Evolutionary conservation across 1,139 yeast species (phyloP), one percentile per base, ranked within the genome.

Genomic region (Tardiomyces depauwii): DNA sequence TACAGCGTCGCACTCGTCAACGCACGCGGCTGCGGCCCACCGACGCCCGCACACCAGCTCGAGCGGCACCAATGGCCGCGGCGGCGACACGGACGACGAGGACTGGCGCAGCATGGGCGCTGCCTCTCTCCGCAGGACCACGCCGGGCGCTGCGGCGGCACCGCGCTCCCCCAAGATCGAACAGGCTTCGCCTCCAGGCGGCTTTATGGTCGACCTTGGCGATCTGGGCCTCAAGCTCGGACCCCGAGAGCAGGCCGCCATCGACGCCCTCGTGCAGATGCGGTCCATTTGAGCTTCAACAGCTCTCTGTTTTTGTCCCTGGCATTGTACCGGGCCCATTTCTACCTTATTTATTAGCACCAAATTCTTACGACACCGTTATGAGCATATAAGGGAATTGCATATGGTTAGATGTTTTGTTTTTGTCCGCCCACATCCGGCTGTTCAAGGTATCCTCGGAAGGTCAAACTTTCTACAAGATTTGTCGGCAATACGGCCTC

Each of bases 91-190:
- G 0, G 97, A 88, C 64, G 96, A 89, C 60, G 97, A 88, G 62
- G 96, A 88, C 64, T 88, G 97, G 97, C 85, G 80, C 51, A 70
- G 87, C 0, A 82, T 88, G 46, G 96, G 96, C 1, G 87, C 96
- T 0, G 82, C 61, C 38, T 57, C 65, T 30, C 54, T 67, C 42
- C 63, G 71, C 11, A 53, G 54, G n/a, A 45, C 57, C 25, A 39
- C 48, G 47, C 51, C 36, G 36, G 36, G 16, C 36, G 36, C 5
- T 10, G 10, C 16, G 10, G 36, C 5, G n/a, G 36, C 36, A 3
- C 18, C 51, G 25, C 45, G 47, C 16, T 42, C 45, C 12, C 45
- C 25, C 42, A 42, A 30, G 45, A 42, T 42, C 16, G 47, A 40
- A 38, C 42, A 47, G 16, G 46, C 50, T 41, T 46, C 49, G 16